phyloP scores from a whole-genome alignment of 2,329 filamentous ascomycete genomes.

The Truncatella angustata region DNA sequence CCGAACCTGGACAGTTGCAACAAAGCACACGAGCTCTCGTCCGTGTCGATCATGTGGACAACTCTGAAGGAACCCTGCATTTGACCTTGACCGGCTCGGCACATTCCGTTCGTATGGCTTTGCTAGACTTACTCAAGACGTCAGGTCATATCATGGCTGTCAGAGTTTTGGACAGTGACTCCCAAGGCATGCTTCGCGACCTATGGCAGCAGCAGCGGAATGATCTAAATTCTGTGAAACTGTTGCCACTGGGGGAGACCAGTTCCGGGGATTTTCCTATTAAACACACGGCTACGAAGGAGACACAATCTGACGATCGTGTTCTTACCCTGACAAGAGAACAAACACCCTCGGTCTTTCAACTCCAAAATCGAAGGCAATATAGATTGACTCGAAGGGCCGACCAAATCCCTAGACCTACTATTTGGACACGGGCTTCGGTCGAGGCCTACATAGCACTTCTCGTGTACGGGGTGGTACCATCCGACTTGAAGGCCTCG shows the following conservation, averaged over 20 bases:
- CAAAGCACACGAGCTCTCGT: conserved; percentile 22
- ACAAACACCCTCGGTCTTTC: background rate
- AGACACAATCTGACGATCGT: conserved; percentile 13
- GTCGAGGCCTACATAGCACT: conserved; percentile 27
- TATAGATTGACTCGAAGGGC: conserved; percentile 21
- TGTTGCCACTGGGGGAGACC: conserved; percentile 14
- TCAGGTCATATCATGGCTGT: conserved; percentile 23
- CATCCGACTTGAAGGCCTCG: conserved; percentile 16
- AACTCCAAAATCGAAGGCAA: conserved; percentile 11
- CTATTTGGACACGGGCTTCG: conserved; percentile 23
- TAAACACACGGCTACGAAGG: no score
- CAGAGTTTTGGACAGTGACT: conserved; percentile 18
- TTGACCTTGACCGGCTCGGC: conserved; percentile 25
- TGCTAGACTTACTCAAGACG: conserved; percentile 23
- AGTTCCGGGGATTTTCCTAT: no score
- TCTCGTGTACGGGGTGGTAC: conserved; percentile 23
- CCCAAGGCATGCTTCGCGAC: conserved; percentile 15
- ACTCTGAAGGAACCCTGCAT: conserved; percentile 16
- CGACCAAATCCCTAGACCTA: conserved; percentile 22
- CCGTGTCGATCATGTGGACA: conserved; percentile 17
- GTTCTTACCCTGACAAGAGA: conserved; percentile 18
- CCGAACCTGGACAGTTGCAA: conserved; percentile 19
- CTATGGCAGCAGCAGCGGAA: conserved; percentile 13
- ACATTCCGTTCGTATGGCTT: conserved; percentile 20
- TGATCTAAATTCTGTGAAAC: conserved; percentile 8